Evolutionary conservation across 495 filamentous ascomycete genomes (phyloP).

Genomic region (Oleoguttula mirabilis): DNA sequence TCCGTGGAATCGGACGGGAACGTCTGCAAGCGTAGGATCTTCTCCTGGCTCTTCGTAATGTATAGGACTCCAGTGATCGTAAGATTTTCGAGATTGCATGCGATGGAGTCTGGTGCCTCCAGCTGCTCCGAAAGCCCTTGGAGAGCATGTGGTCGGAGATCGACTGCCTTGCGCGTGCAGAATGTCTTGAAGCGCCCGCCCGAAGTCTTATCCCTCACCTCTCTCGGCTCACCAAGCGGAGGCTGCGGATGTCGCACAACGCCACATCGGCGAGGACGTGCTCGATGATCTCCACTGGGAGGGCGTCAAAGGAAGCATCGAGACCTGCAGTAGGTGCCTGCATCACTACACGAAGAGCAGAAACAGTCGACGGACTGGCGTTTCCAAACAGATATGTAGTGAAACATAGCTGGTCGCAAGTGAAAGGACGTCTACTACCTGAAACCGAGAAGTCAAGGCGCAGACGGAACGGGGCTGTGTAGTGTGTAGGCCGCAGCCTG

Average conservation of each 20-base stretch:
- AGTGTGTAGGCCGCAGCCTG: no score
- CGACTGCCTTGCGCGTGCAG: background rate
- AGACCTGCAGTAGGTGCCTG: no score
- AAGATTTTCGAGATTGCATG: background rate
- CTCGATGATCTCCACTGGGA: slow-evolving; percentile 1
- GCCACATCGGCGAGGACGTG: background rate
- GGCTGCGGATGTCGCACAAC: background rate
- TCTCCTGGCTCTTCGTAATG: background rate
- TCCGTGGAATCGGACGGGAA: background rate
- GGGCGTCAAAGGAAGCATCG: background rate
- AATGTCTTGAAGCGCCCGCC: background rate
- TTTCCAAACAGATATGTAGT: no score
- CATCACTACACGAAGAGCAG: no score
- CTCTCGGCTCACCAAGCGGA: background rate
- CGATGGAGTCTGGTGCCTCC: background rate
- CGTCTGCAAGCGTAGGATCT: slow-evolving; percentile 1
- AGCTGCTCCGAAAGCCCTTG: background rate
- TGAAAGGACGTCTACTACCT: no score
- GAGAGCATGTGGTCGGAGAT: background rate
- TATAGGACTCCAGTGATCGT: slow-evolving; percentile 2
- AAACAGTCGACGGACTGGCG: no score
- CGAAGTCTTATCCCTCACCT: background rate
- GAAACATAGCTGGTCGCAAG: no score
- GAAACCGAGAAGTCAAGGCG: no score
- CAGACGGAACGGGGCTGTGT: no score